phyloP scores from a whole-genome alignment of 2,329 filamentous ascomycete genomes.

The Lecanicillium sp. region DNA sequence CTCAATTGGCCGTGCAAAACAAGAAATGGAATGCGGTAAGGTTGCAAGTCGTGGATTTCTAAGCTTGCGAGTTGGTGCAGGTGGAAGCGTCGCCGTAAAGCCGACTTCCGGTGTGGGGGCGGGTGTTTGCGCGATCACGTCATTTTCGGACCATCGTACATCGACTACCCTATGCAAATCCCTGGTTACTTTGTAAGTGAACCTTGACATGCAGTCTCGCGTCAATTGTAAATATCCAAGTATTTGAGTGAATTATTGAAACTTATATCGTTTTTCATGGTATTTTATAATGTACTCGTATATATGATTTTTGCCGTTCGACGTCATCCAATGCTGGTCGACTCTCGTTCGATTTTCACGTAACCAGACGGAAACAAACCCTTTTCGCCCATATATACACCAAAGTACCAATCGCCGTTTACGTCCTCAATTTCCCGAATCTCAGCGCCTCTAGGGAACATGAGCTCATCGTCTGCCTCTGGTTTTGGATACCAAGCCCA shows the following conservation, averaged over 20 bases:
- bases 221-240: too few relatives aligned
- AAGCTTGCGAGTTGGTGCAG: too few relatives aligned
- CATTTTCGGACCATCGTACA: slow-evolving; percentile 8
- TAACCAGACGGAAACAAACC: slow-evolving; percentile 78
- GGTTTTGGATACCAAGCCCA: slow-evolving; percentile 73
- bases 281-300: background rate
- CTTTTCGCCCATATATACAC: slow-evolving; percentile 71
- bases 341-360: slow-evolving; percentile 39
- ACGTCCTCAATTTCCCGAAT: slow-evolving; percentile 77
- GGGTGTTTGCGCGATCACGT: slow-evolving; percentile 3
- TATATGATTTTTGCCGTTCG: background rate
- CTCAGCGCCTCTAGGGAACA: slow-evolving; percentile 77
- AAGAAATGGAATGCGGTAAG: background rate
- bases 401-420: slow-evolving; percentile 86
- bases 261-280: too few relatives aligned
- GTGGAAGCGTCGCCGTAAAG: background rate
- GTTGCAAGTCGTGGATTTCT: too few relatives aligned
- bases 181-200: too few relatives aligned
- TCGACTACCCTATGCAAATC: slow-evolving; percentile 1
- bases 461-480: slow-evolving; percentile 62
- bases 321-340: background rate
- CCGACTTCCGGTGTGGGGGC: slow-evolving; percentile 4
- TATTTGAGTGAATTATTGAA: too few relatives aligned
- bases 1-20: background rate
- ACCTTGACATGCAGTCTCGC: too few relatives aligned